These are phyloP conservation scores for Coffea canephora DNA, from an alignment of 257 asterid species.

Conservation along the genomic window DNA sequence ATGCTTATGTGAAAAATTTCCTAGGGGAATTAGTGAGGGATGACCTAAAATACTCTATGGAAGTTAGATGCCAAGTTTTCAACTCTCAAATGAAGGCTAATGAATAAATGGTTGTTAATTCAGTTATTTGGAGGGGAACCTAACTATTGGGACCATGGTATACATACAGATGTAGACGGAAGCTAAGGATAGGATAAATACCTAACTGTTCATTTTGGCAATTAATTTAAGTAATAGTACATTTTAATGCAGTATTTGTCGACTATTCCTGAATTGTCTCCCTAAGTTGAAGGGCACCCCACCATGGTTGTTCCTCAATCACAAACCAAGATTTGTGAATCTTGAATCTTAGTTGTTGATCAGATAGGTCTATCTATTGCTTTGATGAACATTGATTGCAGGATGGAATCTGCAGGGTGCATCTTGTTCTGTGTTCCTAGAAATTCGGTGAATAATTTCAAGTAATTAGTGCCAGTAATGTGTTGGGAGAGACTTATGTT, in stretches of 20 bases:
- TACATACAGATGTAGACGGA: not conserved
- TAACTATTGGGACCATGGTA: constrained; percentile 6
- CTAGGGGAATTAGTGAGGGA: not conserved
- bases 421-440: constrained; percentile 16
- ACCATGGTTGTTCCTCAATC: constrained; percentile 10
- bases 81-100: constrained; percentile 1
- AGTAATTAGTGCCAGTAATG: not conserved
- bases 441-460: constrained; percentile 5
- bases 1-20: not conserved
- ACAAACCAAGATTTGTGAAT: not conserved
- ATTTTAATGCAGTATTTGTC: not conserved
- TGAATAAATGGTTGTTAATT: not conserved
- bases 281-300: constrained; percentile 14
- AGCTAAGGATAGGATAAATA: not conserved
- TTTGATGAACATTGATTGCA: constrained; percentile 22
- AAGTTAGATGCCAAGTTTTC: not conserved
- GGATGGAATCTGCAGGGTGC: constrained; percentile 20
- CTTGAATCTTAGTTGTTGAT: not conserved
- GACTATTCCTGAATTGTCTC: not conserved
- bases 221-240: not conserved
- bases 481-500: not conserved
- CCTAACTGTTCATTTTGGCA: not conserved
- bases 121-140: constrained; percentile 7
- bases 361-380: not conserved
- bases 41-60: not conserved